These are phyloP conservation scores for Pisolithus thermaeus DNA, from an alignment of 1,284 basidiomycete genomes.

Conservation along the genomic window DNA sequence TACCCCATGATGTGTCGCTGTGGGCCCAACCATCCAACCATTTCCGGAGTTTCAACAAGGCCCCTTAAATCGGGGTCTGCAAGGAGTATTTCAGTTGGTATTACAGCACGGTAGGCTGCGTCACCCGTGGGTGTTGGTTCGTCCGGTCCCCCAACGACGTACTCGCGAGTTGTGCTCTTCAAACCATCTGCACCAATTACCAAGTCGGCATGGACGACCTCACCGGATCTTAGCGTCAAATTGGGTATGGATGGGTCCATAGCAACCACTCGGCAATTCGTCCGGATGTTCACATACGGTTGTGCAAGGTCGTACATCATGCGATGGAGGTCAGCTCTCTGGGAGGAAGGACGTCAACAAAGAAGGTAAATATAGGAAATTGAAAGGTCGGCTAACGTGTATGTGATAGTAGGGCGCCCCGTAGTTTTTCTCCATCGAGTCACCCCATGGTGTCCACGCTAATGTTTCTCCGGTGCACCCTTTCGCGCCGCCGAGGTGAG, in stretches of 20 bases:
- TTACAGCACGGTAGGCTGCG: slow-evolving; percentile 35
- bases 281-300: slow-evolving; percentile 37
- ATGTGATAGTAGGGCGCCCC: slow-evolving; percentile 51
- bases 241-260: slow-evolving; percentile 35
- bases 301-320: slow-evolving; percentile 39
- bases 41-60: slow-evolving; percentile 31
- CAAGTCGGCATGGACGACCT: slow-evolving; percentile 40
- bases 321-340: slow-evolving; percentile 48
- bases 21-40: slow-evolving; percentile 39
- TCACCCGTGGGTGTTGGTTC: slow-evolving; percentile 34
- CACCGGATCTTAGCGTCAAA: slow-evolving; percentile 38
- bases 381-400: slow-evolving; percentile 29
- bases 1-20: slow-evolving; percentile 33
- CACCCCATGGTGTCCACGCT: slow-evolving; percentile 40
- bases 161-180: slow-evolving; percentile 38
- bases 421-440: slow-evolving; percentile 35
- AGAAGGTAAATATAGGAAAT: neutral
- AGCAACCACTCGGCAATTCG: slow-evolving; percentile 34
- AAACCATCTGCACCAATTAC: slow-evolving; percentile 54
- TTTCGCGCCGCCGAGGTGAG: neutral
- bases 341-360: slow-evolving; percentile 2
- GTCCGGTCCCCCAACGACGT: slow-evolving; percentile 37
- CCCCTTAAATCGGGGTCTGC: slow-evolving; percentile 30
- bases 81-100: slow-evolving; percentile 29
- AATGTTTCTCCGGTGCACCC: slow-evolving; percentile 39